Evolutionary conservation across 2,329 filamentous ascomycete genomes (phyloP), one percentile per base, ranked within the genome.

Genomic region (Herpotrichia juniperi): DNA sequence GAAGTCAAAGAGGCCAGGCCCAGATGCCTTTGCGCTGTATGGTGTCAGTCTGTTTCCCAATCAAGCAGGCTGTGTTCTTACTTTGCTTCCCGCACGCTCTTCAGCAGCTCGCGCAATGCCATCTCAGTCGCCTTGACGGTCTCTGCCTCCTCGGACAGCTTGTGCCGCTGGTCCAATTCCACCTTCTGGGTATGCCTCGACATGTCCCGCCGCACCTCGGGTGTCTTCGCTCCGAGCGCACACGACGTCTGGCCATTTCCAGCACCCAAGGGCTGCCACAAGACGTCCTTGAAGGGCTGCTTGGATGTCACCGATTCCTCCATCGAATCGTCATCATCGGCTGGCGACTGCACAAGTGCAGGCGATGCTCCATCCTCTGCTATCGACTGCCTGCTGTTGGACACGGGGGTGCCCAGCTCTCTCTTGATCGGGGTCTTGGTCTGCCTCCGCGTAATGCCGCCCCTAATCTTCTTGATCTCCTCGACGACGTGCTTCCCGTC

Each of bases 401-500:
- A 54, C 78, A 75, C 73, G 4, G 83, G 83, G 14, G 86, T 87
- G n/a, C 85, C 86, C 10, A 46, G 79, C 48, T 87, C 85, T 53
- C 84, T 82, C 53, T 81, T 83, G 19, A 80, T 77, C 1, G 87
- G 86, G 50, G 83, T 85, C 64, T 90, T 84, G 2, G 91, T 87
- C 70, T 96, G 91, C 53, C 93, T 83, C 58, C 93, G 83, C 22
- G 93, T 97, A 73, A 97, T 96, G 55, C 86, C 84, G 39, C 91
- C 90, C 47, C 93, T 86, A 66, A 96, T 79, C 74, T 89, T 90
- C 61, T 85, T 84, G 66, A 97, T 97, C 73, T 91, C 90, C 7
- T 93, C 90, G 52, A 97, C 90, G 77, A 96, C 83, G 75, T 97
- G 93, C 40, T 96, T 78, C 44, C 93, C 93, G 75, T 97, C 93